Conservation (phyloP, 805 yeast species). For the Vanderwaltozyma verrucispora region DNA sequence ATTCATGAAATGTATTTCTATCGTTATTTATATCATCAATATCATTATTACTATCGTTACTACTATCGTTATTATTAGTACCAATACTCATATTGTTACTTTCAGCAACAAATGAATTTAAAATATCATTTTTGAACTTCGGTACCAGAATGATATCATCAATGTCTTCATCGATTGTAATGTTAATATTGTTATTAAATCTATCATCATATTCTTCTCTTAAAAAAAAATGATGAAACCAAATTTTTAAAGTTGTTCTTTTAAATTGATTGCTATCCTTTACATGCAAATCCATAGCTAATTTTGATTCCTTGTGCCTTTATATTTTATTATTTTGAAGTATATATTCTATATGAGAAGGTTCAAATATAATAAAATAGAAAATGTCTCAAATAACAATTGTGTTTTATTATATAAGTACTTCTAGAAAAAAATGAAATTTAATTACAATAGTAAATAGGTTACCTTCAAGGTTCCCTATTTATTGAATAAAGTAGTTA, state of each 20-base stretch:
- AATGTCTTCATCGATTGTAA: slow-evolving; percentile 4
- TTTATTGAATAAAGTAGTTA: no score
- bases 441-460: no score
- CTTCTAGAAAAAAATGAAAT: no score
- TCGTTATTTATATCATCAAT: no score
- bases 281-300: neutral
- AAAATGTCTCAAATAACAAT: no score
- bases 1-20: no score
- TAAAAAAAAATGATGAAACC: slow-evolving; percentile 10
- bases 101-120: neutral
- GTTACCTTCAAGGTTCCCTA: no score
- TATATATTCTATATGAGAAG: no score
- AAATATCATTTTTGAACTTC: neutral
- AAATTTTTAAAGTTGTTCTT: slow-evolving; percentile 6
- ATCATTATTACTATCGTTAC: no score
- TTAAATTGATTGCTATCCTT: neutral
- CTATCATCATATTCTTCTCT: slow-evolving; percentile 10
- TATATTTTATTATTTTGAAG: no score
- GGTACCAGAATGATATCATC: neutral
- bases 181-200: slow-evolving; percentile 8
- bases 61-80: neutral
- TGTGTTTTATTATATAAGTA: no score
- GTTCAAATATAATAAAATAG: slow-evolving; percentile 6
- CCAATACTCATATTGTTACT: neutral
- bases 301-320: neutral